Percentiles rank a stretch among this genome's conserved stretches.
Evolutionary conservation across 257 asterid species (phyloP).

Genomic region (Solanum rostratum): DNA sequence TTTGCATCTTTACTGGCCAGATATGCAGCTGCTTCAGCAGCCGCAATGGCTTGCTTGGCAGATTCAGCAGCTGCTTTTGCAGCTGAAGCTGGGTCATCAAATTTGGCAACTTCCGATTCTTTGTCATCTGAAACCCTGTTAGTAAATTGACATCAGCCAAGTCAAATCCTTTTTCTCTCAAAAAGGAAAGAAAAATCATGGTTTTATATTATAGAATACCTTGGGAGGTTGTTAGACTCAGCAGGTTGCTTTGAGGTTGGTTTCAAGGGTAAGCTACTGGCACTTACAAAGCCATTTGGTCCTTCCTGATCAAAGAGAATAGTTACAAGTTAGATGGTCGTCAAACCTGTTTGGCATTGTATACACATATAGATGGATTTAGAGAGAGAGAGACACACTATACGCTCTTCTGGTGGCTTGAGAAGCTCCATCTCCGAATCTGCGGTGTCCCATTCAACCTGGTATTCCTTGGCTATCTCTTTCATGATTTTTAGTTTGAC

Average conservation of each 20-base stretch:
- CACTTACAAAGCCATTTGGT: slow-evolving; percentile 57
- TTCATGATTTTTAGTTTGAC: slow-evolving; percentile 66
- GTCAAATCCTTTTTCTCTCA: neutral
- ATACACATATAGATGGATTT: neutral
- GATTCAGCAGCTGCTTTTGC: slow-evolving; percentile 80
- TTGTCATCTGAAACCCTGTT: slow-evolving; percentile 20
- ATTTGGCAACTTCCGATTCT: slow-evolving; percentile 21
- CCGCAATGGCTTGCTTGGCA: slow-evolving; percentile 66
- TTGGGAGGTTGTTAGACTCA: slow-evolving; percentile 27
- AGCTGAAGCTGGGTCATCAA: slow-evolving; percentile 62
- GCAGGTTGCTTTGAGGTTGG: slow-evolving; percentile 28
- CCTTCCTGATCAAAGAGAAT: slow-evolving; percentile 49
- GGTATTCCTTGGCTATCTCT: slow-evolving; percentile 94
- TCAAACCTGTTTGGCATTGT: neutral
- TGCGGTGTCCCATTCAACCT: slow-evolving; percentile 75
- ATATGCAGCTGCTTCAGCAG: slow-evolving; percentile 87
- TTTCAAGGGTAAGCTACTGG: slow-evolving; percentile 59
- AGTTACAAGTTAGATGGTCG: neutral
- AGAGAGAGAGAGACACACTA: slow-evolving; percentile 23
- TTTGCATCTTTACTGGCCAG: slow-evolving; percentile 34
- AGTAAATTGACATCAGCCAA: neutral
- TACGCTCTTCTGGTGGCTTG: slow-evolving; percentile 83
- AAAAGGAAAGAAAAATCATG: neutral
- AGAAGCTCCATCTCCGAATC: slow-evolving; percentile 82
- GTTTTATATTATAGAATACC: neutral